Evolutionary conservation across 192 early-diverging fungal species (phyloP).

Genomic region (Rhizoclosmatium sp.): DNA sequence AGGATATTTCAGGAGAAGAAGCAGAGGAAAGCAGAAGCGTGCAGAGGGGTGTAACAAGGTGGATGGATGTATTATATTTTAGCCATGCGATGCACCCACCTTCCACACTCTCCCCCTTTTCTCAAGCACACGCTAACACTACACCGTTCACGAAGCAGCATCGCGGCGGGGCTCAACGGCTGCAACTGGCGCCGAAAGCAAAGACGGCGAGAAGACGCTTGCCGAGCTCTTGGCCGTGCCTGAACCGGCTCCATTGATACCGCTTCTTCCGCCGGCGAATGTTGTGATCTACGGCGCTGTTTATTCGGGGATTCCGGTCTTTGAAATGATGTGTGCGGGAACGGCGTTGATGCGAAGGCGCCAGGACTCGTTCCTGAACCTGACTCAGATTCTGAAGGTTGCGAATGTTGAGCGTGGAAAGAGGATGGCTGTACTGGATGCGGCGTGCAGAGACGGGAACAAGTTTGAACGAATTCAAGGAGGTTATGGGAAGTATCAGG

Average conservation of each 20-base stretch:
- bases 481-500: conserved; percentile 98
- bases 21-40: too few species aligned
- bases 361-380: conserved; percentile 92
- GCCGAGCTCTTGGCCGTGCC: neutral
- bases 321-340: conserved; percentile 86
- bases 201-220: neutral
- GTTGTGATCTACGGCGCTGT: conserved; percentile 80
- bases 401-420: conserved; percentile 90
- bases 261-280: conserved; percentile 6
- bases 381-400: conserved; percentile 98
- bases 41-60: neutral
- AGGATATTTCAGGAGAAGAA: too few species aligned
- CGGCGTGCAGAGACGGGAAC: conserved; percentile 75
- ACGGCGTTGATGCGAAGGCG: conserved; percentile 77
- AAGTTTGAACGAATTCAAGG: conserved; percentile 98
- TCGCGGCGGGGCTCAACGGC: neutral
- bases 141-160: neutral
- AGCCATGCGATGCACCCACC: neutral
- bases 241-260: neutral
- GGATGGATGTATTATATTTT: neutral
- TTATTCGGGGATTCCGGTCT: conserved; percentile 95
- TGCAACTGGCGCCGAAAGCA: neutral
- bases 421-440: conserved; percentile 92
- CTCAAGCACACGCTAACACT: neutral
- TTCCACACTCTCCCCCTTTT: too few species aligned